Evolutionary conservation across 2,329 filamentous ascomycete species (phyloP).

Genomic region (Beauveria pseudobassiana): DNA sequence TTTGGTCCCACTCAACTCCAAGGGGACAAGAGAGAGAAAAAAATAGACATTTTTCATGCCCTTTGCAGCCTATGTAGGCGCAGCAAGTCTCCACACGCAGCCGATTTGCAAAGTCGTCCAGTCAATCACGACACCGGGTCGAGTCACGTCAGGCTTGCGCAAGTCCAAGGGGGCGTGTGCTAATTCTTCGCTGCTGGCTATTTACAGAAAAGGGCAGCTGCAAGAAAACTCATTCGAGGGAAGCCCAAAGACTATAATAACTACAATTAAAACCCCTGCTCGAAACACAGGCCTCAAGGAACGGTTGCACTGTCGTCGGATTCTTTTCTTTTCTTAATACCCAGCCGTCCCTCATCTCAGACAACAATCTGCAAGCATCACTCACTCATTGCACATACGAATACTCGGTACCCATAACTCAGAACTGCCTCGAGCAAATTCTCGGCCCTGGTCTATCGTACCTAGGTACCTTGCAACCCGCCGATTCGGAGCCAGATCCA

Average conservation of each 20-base stretch:
- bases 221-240: constrained; percentile 4
- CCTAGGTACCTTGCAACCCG: not conserved
- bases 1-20: constrained; percentile 2
- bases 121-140: constrained; percentile 14
- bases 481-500: constrained; percentile 12
- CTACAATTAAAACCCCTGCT: not conserved
- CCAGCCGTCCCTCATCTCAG: not conserved
- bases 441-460: not conserved
- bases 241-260: constrained; percentile 5
- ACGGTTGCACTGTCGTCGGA: not conserved
- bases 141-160: constrained; percentile 8
- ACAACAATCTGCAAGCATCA: not conserved
- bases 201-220: constrained; percentile 1
- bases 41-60: not conserved
- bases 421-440: not conserved
- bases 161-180: constrained; percentile 9
- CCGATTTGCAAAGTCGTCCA: constrained; percentile 11
- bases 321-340: not conserved
- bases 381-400: not conserved
- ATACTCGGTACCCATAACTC: too few relatives aligned
- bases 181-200: not conserved
- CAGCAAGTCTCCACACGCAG: constrained; percentile 8
- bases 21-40: not conserved
- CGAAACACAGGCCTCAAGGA: not conserved
- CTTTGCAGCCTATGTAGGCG: constrained; percentile 8